Evolutionary conservation across 2,329 filamentous ascomycete genomes (phyloP).

Genomic region (Botrytis medusae): DNA sequence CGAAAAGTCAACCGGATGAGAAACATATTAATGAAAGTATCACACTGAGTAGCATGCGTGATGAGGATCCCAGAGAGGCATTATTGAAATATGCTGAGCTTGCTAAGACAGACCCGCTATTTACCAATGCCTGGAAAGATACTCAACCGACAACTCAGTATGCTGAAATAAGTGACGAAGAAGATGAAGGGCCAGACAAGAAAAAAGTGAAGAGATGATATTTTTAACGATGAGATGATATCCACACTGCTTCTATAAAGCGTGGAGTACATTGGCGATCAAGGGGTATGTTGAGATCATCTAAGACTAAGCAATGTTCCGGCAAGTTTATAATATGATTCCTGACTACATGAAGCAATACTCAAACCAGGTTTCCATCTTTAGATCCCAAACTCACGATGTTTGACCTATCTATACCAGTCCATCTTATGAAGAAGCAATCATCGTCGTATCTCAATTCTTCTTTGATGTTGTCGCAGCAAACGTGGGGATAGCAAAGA

Average conservation of each 20-base stretch:
- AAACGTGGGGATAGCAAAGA: background rate
- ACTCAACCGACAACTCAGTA: conserved; percentile 94
- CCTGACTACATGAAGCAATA: conserved; percentile 4
- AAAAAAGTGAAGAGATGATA: conserved; percentile 38
- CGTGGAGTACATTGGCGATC: background rate
- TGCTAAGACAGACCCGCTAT: conserved; percentile 88
- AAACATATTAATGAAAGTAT: conserved; percentile 86
- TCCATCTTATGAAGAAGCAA: background rate
- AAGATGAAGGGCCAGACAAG: conserved; percentile 67
- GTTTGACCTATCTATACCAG: background rate
- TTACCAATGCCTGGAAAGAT: conserved; percentile 88
- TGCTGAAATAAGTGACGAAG: conserved; percentile 83
- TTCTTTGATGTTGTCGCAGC: background rate
- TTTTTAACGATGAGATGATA: background rate
- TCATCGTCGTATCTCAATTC: background rate
- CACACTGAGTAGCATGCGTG: conserved; percentile 85
- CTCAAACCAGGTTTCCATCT: background rate
- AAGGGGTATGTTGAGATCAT: background rate
- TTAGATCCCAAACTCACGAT: background rate
- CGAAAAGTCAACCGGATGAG: conserved; percentile 85
- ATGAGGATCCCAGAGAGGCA: conserved; percentile 93
- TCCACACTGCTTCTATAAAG: background rate
- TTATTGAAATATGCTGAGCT: conserved; percentile 93
- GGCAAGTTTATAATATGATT: conserved; percentile 11
- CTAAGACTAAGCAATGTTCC: background rate